Conservation (phyloP, 2,329 filamentous ascomycete genomes). For the Pseudogymnoascus sp. region DNA sequence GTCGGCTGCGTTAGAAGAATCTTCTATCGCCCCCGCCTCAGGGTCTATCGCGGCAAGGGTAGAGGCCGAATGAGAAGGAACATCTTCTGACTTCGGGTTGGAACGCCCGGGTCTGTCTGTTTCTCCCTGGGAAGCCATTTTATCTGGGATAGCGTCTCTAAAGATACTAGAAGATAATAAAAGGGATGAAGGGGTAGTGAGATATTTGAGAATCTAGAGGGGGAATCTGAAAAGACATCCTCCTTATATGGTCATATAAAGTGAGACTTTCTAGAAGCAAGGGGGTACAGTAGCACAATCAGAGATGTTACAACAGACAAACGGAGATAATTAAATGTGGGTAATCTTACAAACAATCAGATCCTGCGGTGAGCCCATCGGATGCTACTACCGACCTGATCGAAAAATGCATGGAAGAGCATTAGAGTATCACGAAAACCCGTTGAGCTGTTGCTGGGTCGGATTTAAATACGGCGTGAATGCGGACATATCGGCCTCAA, state of each 20-base stretch:
- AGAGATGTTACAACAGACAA: slow-evolving; percentile 1
- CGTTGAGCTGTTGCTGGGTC: background rate
- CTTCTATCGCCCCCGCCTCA: background rate
- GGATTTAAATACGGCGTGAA: background rate
- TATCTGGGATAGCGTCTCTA: background rate
- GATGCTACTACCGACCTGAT: background rate
- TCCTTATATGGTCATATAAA: background rate
- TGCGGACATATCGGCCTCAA: background rate
- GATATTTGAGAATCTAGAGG: background rate
- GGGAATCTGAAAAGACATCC: background rate
- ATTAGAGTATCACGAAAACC: background rate
- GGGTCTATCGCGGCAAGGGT: background rate
- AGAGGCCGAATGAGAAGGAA: slow-evolving; percentile 9
- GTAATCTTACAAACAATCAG: background rate
- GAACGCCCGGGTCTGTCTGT: background rate
- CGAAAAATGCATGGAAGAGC: background rate
- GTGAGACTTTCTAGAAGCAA: background rate
- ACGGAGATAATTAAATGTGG: slow-evolving; percentile 5
- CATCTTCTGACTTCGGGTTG: slow-evolving; percentile 2
- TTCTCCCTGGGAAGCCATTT: background rate
- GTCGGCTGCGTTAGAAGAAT: background rate
- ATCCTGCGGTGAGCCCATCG: background rate
- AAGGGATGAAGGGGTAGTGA: background rate
- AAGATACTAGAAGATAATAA: background rate
- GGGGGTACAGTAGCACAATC: background rate